Evolutionary conservation across 2,329 filamentous ascomycete species (phyloP), one percentile per base, ranked within the genome.

Genomic region (Aspergillus sp.): DNA sequence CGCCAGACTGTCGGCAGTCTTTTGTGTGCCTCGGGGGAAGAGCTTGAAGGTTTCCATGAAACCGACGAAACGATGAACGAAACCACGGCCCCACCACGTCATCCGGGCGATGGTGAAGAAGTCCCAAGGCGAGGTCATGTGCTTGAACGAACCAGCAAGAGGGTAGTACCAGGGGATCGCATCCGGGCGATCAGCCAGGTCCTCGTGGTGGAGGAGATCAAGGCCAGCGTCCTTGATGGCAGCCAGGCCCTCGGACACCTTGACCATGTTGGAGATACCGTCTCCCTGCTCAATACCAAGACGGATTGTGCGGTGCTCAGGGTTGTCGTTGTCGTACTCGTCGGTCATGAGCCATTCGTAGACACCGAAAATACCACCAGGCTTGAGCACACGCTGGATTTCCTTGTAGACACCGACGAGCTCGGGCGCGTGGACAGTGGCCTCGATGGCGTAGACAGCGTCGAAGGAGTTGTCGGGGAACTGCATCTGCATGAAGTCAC

Each of bases 311-410:
- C 92, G 89, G 80, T 98, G 95, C 69, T 87, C 82, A 1, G 90
- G 76, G 82, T 97, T 92, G 59, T 89, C 82, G 73, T 96, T 93
- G 79, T 98, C 89, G 78, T 97, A 99, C 22, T 88, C 81, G 62
- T 97, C 93, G 6, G 93, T 98, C 95, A 99, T 98, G 71, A 98
- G 83, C 95, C 95, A 98, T 78, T 99, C 95, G 79, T 98, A 99
- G 52, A 98, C 93, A 72, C 93, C 95, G 68, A 98, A 99, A 51
- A 91, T 82, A 74, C 95, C 93, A 59, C 95, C 95, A 18, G 95
- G 95, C 84, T 98, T 99, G 62, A 99, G 83, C 20, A 97, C 93
- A 48, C 91, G 90, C 85, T 89, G 93, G 70, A 98, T 98, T 76
- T 98, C 89, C 73, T 86, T 88, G 81, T 99, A 99, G 64, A 97